Evolutionary conservation across 2,329 filamentous ascomycete species (phyloP).

Genomic region (Cladophialophora carrionii): DNA sequence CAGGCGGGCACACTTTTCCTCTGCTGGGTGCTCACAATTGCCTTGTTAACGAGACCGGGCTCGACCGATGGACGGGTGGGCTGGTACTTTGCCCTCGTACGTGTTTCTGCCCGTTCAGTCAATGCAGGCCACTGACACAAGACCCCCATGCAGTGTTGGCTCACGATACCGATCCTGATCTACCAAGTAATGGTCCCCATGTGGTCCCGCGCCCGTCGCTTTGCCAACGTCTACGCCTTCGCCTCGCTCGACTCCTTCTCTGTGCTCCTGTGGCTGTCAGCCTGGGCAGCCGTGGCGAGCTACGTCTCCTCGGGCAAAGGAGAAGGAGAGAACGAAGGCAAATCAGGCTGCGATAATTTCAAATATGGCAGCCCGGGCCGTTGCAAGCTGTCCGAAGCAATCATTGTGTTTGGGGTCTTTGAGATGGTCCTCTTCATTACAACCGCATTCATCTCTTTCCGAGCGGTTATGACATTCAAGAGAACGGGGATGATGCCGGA

Average conservation of each 20-base stretch:
- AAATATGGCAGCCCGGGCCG: conserved; percentile 59
- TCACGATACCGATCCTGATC: conserved; percentile 61
- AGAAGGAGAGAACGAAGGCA: conserved; percentile 48
- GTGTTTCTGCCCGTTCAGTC: neutral
- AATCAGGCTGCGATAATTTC: conserved; percentile 58
- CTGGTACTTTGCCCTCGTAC: conserved; percentile 56
- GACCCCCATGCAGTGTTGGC: conserved; percentile 56
- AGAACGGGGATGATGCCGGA: conserved; percentile 60
- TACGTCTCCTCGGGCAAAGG: conserved; percentile 61
- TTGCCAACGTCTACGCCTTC: conserved; percentile 65
- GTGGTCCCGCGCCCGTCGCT: conserved; percentile 61
- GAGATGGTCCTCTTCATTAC: conserved; percentile 61
- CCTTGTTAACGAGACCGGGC: conserved; percentile 60
- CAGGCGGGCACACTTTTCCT: conserved; percentile 63
- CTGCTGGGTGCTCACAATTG: conserved; percentile 61
- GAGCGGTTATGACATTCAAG: conserved; percentile 60
- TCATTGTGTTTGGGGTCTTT: conserved; percentile 60
- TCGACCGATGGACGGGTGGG: conserved; percentile 58
- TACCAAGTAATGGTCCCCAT: conserved; percentile 65
- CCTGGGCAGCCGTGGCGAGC: conserved; percentile 59
- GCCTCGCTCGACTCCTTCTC: conserved; percentile 59
- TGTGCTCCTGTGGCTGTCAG: conserved; percentile 62
- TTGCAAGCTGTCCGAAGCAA: conserved; percentile 61
- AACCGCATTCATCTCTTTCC: conserved; percentile 58
- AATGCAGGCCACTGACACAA: conserved; percentile 1